These are phyloP conservation scores for Botrytis porri DNA, from an alignment of 2,329 filamentous ascomycete genomes.

Conservation along the genomic window DNA sequence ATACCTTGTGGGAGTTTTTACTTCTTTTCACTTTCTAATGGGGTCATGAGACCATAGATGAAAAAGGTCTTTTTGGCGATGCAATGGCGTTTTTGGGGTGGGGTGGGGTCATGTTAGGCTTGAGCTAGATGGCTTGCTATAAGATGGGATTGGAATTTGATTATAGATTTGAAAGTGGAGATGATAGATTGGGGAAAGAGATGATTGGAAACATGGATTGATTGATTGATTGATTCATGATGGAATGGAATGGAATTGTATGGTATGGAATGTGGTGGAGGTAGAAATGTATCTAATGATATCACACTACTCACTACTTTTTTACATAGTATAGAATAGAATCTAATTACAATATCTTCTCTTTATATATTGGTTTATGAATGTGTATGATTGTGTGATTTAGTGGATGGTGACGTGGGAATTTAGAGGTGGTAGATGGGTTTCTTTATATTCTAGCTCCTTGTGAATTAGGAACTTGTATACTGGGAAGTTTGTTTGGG, in stretches of 20 bases:
- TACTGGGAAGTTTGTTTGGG: no score
- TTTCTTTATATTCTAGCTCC: no score
- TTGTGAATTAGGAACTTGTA: no score
- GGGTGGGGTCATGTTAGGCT: background rate
- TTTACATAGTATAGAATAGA: background rate
- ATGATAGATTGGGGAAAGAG: background rate
- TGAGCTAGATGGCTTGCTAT: background rate
- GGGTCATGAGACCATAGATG: background rate
- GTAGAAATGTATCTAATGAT: background rate
- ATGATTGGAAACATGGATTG: background rate
- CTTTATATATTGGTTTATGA: background rate
- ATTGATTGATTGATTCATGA: background rate
- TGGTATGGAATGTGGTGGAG: background rate
- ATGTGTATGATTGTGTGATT: background rate
- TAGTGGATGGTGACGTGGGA: background rate
- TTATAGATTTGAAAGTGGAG: background rate
- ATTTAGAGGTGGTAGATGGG: no score
- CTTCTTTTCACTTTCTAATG: background rate
- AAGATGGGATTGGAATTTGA: background rate
- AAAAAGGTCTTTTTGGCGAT: background rate
- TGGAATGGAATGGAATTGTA: background rate
- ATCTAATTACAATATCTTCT: background rate
- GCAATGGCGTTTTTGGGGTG: constrained; percentile 1
- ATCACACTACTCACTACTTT: background rate
- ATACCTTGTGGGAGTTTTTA: constrained; percentile 5